Evolutionary conservation across 805 yeast species (phyloP), one percentile per base, ranked within the genome.

Genomic region (Wickerhamomyces chaumierensis): DNA sequence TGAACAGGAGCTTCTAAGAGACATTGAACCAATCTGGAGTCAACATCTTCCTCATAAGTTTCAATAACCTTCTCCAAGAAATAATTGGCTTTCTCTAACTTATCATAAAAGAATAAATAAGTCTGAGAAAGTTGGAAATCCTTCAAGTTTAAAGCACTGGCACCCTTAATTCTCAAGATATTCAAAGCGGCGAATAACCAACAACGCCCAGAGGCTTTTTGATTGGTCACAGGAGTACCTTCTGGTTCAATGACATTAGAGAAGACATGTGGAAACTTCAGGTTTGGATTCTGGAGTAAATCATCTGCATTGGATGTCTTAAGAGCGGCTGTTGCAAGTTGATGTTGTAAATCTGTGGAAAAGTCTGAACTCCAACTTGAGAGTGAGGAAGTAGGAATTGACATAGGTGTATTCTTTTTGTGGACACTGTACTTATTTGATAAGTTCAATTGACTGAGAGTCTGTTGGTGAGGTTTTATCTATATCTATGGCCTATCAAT

Each of bases 171-270:
- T 49, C 95, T 70, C 51, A 84, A 62, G 40, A 81, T 69, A 49
- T 86, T 85, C 38, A 84, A 74, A 1, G 90, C 72, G 11, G 95
- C 95, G 58, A 85, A 85, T 43, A 85, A 68, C 95, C 95, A 85
- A 60, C 95, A 85, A 50, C 94, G 65, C 23, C 95, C 95, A 18
- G 85, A 74, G 11, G 74, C 57, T 49, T 73, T 71, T 63, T 85
- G 95, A 60, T 80, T 78, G 39, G 81, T 78, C 15, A 81, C 69
- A 19, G 88, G 87, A 1, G 73, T 50, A 19, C 55, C 57, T 36
- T 53, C 57, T 3, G 79, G 81, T 48, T 73, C 77, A 17, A 55
- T 45, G 15, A 59, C 52, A 25, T 53, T 25, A 8, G 47, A 41
- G 31, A 49, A 53, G 20, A 45, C 48, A 32, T 53, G 51, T 35